These are phyloP conservation scores for Leptographium flavum DNA, from an alignment of 2,329 filamentous ascomycete genomes.

Conservation along the genomic window DNA sequence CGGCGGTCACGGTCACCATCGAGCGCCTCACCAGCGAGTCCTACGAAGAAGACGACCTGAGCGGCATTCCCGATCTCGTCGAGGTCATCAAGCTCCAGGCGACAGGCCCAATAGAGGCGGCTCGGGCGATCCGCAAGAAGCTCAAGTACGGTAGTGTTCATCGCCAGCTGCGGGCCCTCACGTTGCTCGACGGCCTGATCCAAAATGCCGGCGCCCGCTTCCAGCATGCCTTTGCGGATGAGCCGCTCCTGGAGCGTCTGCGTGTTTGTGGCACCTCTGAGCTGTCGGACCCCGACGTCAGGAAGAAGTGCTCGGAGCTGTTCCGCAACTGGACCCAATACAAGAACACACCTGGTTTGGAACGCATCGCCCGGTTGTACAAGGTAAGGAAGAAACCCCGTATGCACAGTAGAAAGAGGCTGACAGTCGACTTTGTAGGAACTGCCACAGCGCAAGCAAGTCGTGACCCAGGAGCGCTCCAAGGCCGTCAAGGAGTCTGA, in stretches of 20 bases:
- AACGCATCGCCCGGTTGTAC: conserved; percentile 67
- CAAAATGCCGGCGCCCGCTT: conserved; percentile 86
- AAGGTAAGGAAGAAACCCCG: conserved; percentile 27
- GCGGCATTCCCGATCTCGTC: conserved; percentile 84
- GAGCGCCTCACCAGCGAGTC: conserved; percentile 82
- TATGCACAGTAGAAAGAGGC: not conserved
- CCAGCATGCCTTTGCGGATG: conserved; percentile 76
- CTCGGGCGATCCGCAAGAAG: conserved; percentile 89
- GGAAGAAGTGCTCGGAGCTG: conserved; percentile 71
- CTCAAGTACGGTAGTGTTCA: conserved; percentile 96
- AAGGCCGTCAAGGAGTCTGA: conserved; percentile 74
- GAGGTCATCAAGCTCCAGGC: conserved; percentile 85
- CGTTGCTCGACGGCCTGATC: conserved; percentile 82
- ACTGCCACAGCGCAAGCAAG: conserved; percentile 53
- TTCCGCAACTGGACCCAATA: conserved; percentile 86
- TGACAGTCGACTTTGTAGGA: conserved; percentile 21
- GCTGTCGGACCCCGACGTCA: conserved; percentile 74
- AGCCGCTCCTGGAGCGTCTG: conserved; percentile 80
- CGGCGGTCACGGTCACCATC: conserved; percentile 83
- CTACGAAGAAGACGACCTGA: conserved; percentile 81
- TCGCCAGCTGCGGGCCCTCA: conserved; percentile 76
- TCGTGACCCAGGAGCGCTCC: conserved; percentile 61
- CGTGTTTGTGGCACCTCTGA: conserved; percentile 76
- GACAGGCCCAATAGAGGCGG: conserved; percentile 76
- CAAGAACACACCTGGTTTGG: conserved; percentile 65